Evolutionary conservation across 169 alveolate species (phyloP).

Genomic region (Cryptosporidium ubiquitum): DNA sequence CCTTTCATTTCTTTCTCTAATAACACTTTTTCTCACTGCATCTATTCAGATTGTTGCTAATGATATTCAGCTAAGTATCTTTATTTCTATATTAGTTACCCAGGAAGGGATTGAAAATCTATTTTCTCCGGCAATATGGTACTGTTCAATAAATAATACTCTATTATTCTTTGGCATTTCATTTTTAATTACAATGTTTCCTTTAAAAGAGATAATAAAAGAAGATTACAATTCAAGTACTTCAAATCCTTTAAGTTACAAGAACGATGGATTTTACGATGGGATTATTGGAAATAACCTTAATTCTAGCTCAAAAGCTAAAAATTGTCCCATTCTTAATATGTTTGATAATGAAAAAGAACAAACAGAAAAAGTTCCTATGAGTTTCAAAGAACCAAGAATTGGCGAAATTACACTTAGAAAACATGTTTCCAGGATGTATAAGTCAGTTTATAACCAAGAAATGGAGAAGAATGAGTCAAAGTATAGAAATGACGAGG

Average conservation of each 20-base stretch:
- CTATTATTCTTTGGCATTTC: constrained; percentile 61
- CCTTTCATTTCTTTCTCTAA: constrained; percentile 44
- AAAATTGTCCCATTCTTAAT: background rate
- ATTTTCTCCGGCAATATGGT: constrained; percentile 67
- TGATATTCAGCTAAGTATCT: constrained; percentile 48
- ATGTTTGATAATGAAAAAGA: background rate
- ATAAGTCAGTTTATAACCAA: background rate
- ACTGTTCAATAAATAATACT: constrained; percentile 53
- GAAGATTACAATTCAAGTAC: background rate
- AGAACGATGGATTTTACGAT: background rate
- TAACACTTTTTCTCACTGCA: constrained; percentile 40
- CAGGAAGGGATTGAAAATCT: constrained; percentile 44
- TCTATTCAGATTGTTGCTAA: constrained; percentile 62
- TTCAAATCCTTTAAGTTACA: background rate
- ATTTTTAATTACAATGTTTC: constrained; percentile 59
- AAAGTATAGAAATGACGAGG: background rate
- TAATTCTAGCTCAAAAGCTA: background rate
- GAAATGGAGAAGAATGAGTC: background rate
- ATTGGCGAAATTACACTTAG: background rate
- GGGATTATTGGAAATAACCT: background rate
- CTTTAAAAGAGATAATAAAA: background rate
- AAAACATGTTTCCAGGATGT: constrained; percentile 8
- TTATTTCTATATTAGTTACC: constrained; percentile 32
- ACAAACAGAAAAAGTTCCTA: background rate
- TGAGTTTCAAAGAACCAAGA: background rate